Base-by-base conservation (phyloP, 768 basidiomycete genomes). In the Mycena floridula region DNA sequence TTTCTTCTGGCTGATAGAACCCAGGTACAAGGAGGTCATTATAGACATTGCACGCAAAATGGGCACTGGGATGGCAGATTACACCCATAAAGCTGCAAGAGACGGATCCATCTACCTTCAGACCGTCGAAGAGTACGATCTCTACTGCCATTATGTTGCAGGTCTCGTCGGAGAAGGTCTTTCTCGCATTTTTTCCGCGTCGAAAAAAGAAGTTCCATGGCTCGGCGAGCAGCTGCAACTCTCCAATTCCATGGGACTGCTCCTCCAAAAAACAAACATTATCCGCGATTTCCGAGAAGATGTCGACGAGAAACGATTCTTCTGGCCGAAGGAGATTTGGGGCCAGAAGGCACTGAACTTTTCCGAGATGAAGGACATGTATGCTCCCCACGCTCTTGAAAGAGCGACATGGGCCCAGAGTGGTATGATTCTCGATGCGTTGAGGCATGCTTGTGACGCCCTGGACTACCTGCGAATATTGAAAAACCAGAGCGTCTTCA, bases 101-200 rank as follows among this genome's bases (percentile, higher is more conserved):
- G 37, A 22, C 9, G 9, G 11, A 11, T 13, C 37, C 37, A 73
- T 81, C 50, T 84, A 85, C 56, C 74, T 96, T 44, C 76, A 81
- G 38, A 81, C 85, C 5, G 65, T 92, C 43, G 70, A 80, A 27
- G 93, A 96, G 53, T 99, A 93, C 67, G 91, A 97, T 61, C 77
- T 99, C 12, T 99, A 99, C 65, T 99, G 95, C 61, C 95, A 99
- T 63, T 97, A 93, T 59, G 95, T 97, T 53, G 95, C 95, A 0
- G 95, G 95, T 3, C 84, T 99, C 45, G 95, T 98, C 47, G 95
- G 95, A 25, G 94, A 98, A 63, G 94, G 94, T 39, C 78, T 95
- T 24, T 91, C 89, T 0, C 80, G 90, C 9, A 72, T 98, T 32
- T 95, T 91, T 69, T 71, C 87, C 15, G 86, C 86, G 4, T 89